phyloP scores from a whole-genome alignment of 2,329 filamentous ascomycete genomes.

The Aspergillus uvarum region DNA sequence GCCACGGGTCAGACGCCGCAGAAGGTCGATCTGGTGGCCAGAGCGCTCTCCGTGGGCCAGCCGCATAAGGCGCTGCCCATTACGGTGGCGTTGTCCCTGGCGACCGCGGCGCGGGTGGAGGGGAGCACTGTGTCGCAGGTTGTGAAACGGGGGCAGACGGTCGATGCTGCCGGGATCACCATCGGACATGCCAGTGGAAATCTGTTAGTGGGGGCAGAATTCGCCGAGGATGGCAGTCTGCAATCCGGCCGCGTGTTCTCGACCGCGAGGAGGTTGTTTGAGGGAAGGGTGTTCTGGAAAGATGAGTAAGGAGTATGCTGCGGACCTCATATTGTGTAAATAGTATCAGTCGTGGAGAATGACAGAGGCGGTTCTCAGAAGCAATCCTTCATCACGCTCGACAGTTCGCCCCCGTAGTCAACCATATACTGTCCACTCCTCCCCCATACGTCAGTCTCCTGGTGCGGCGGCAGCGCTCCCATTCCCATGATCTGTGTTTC shows the following conservation, averaged over 20 bases:
- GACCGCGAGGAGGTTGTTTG: conserved; percentile 51
- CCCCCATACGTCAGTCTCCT: conserved; percentile 22
- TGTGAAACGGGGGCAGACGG: conserved; percentile 23
- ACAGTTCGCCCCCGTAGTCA: conserved; percentile 58
- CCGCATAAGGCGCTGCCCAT: conserved; percentile 58
- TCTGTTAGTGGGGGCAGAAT: conserved; percentile 45
- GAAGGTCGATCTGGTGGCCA: conserved; percentile 44
- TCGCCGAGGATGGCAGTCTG: conserved; percentile 37
- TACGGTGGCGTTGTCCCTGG: conserved; percentile 54
- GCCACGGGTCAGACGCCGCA: conserved; percentile 6
- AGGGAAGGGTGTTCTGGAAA: conserved; percentile 48
- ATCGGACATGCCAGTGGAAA: conserved; percentile 52
- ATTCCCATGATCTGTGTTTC: conserved; percentile 42
- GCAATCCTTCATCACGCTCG: conserved; percentile 56
- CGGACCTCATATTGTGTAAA: too few species aligned
- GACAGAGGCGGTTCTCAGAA: conserved; percentile 15
- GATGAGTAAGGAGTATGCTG: not conserved
- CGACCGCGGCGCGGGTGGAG: conserved; percentile 48
- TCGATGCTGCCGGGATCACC: conserved; percentile 36
- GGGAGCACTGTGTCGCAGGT: conserved; percentile 40
- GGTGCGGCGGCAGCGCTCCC: conserved; percentile 20
- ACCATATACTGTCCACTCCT: conserved; percentile 37
- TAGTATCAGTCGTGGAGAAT: not conserved
- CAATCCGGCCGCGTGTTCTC: conserved; percentile 47
- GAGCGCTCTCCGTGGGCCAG: conserved; percentile 57